These are phyloP conservation scores for Grammothele lineata DNA, from an alignment of 768 basidiomycete genomes.

Conservation along the genomic window DNA sequence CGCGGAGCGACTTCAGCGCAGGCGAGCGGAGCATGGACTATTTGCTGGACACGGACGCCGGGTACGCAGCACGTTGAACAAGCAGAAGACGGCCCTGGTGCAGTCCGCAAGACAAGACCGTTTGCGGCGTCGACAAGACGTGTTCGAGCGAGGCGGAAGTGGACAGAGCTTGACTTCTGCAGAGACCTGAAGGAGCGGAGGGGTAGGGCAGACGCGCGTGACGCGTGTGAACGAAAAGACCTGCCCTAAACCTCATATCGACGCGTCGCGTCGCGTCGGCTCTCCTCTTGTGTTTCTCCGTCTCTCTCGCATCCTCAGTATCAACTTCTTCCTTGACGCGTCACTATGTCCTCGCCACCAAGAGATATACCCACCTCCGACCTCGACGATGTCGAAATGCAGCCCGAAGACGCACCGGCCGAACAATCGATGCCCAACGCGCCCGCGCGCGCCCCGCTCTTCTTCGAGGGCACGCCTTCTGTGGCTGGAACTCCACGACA, in stretches of 20 bases:
- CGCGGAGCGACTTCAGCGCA: not conserved
- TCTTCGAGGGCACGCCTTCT: conserved; percentile 28
- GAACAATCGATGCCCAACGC: conserved; percentile 24
- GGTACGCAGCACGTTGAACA: too few species aligned
- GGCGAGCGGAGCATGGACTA: not conserved
- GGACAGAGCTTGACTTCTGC: too few species aligned
- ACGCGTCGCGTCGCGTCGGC: conserved; percentile 13
- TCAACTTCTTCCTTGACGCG: not conserved
- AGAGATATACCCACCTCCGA: conserved; percentile 28
- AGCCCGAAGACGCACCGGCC: conserved; percentile 11
- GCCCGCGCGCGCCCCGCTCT: conserved; percentile 26
- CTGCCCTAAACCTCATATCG: conserved; percentile 14
- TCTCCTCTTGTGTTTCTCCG: not conserved
- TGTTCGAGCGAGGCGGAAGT: too few species aligned
- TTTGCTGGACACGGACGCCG: not conserved
- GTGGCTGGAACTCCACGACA: conserved; percentile 23
- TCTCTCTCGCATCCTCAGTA: not conserved
- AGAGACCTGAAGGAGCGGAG: not conserved
- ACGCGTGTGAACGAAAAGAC: conserved; percentile 11
- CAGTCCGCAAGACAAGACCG: too few species aligned
- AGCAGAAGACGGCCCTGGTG: too few species aligned
- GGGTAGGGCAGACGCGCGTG: not conserved
- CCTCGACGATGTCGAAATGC: conserved; percentile 26
- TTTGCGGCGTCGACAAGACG: not conserved
- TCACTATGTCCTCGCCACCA: conserved; percentile 23